phyloP scores from a whole-genome alignment of 306 rosid genomes.

The Quercus berberidifolia region DNA sequence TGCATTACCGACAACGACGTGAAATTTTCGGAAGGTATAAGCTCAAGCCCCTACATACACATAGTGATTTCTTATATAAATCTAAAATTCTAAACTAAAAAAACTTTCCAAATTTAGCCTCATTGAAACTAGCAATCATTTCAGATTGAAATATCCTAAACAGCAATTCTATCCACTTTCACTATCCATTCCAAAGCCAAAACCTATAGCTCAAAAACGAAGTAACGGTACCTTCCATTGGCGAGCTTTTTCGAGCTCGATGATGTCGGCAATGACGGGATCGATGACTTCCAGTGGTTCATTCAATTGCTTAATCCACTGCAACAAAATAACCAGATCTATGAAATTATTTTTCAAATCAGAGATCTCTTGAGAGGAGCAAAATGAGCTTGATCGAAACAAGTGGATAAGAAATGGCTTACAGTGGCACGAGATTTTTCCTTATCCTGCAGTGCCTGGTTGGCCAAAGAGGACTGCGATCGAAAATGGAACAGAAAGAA shows the following conservation, averaged over 20 bases:
- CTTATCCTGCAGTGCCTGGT: slow-evolving; percentile 39
- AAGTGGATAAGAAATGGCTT: slow-evolving; percentile 10
- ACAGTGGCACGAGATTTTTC: slow-evolving; percentile 56
- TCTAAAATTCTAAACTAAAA: neutral
- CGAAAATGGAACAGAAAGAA: neutral
- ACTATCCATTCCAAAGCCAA: neutral
- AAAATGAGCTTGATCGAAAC: neutral
- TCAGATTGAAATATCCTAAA: neutral
- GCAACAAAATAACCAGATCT: slow-evolving; percentile 5
- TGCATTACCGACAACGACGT: slow-evolving; percentile 87
- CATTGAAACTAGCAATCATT: no score
- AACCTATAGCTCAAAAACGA: neutral
- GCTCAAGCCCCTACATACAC: slow-evolving; percentile 67
- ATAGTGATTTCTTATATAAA: no score
- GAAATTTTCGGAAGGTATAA: slow-evolving; percentile 87
- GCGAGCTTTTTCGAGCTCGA: slow-evolving; percentile 88
- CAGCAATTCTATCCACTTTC: neutral
- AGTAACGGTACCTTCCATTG: slow-evolving; percentile 64
- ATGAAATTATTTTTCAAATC: neutral
- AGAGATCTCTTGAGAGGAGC: neutral
- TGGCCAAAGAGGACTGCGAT: slow-evolving; percentile 62
- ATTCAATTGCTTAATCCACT: slow-evolving; percentile 90
- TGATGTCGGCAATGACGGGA: slow-evolving; percentile 74
- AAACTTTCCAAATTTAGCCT: no score
- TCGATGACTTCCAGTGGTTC: slow-evolving; percentile 72